Evolutionary conservation across 2,329 filamentous ascomycete genomes (phyloP), one percentile per base, ranked within the genome.

Genomic region (Nemania sp.): DNA sequence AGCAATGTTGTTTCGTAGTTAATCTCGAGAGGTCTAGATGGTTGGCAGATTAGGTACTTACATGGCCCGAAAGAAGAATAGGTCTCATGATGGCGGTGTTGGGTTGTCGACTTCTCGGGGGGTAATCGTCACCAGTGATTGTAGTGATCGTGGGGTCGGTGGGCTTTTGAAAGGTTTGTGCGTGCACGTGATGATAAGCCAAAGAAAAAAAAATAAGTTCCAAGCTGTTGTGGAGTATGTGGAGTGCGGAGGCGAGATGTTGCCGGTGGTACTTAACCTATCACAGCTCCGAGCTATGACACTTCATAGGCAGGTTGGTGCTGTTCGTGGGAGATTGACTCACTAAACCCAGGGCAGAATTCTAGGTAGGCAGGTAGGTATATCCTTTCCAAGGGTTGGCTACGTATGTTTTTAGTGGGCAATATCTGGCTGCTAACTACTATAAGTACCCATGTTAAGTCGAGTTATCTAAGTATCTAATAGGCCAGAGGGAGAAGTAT

Each of bases 21-120:
- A n/a, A 13, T 8, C 45, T 38, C 18, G 10, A 0, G 22, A 26
- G 27, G 56, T 22, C 8, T 29, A 32, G 27, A 27, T 38, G 20
- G 45, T 13, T 2, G 55, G 62, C 15, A 65, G 41, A n/a, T 20
- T 32, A 32, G 58, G 52, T 45, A 71, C 77, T 73, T 82, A 91
- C 90, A 90, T 99, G 96, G 83, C 96, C 96, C 81, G 93, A 91
- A 78, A 99, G 89, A 77, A 99, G 87, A 83, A 98, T 97, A 80
- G 96, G 96, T 86, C 96, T 93, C 96, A 99, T 99, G 71, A 83
- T 93, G 84, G 82, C 79, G 74, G 73, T 74, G 70, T 71, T 73
- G 57, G 65, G 66, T 69, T 71, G 58, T 68, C 67, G 51, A 63
- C 55, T 57, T 55, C 43, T 66, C 57, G 51, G 58, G 53, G 56